Evolutionary conservation across 495 filamentous ascomycete species (phyloP), one percentile per base, ranked within the genome.

Genomic region (Penicillium ucsense): DNA sequence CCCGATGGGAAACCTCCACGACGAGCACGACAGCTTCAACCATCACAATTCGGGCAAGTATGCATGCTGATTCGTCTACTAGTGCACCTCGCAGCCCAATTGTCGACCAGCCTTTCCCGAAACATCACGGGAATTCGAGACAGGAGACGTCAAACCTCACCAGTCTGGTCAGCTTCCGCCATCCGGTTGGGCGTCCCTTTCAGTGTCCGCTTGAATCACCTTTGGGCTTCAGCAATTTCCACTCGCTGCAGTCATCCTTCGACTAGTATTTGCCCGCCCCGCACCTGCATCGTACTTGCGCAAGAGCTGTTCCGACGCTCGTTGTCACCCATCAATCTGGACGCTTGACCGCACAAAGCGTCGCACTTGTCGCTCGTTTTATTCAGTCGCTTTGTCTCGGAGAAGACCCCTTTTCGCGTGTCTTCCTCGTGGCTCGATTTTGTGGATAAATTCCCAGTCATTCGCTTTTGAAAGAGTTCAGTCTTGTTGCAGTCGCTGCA

Each of bases 401-500:
- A 63, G 60, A 54, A 50, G 53, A 41, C 52, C 61, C 49, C 47
- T 62, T 20, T 43, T 60, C 47, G 49, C 47, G 45, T 49, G 54
- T 54, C 55, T 49, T 64, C 62, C 50, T 57, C 64, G 55, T 62
- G 50, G 63, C 52, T 54, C 69, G 65, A 62, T 65, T 68, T 52
- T 47, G 50, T 62, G 52, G 52, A 70, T 71, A 70, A 68, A 69
- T 73, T 67, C 65, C 45, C 68, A 66, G 68, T 68, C 69, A 67
- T 66, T 73, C 72, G 72, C 70, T 73, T 53, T 61, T 60, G n/a
- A 63, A 52, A 52, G 48, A 52, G 57, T 68, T 61, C 64, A 60
- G 61, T 69, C 64, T 64, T 53, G 68, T 72, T 72, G 69, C 69
- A 72, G 56, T 57, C 54, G 54, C 62, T 69, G 68, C 70, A 75